phyloP scores from a whole-genome alignment of 345 rosid genomes.

The Eutrema yunnanense region DNA sequence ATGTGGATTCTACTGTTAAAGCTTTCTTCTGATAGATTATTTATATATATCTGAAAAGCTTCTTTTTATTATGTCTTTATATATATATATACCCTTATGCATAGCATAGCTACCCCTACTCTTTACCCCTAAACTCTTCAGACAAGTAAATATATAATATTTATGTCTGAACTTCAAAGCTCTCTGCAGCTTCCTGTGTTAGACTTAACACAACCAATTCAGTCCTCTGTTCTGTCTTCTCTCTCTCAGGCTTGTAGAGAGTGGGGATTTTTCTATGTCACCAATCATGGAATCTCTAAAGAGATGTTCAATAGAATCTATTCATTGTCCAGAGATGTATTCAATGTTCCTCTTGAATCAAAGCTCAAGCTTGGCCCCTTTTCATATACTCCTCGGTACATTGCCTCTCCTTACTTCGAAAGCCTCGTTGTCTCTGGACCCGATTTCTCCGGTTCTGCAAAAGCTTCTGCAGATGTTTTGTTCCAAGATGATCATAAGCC shows the following conservation, averaged over 20 bases:
- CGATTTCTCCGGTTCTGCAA: slow-evolving; percentile 52
- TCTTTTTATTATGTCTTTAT: background rate
- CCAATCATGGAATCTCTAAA: slow-evolving; percentile 59
- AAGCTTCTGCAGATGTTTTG: slow-evolving; percentile 47
- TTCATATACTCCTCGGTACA: slow-evolving; percentile 61
- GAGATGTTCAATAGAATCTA: slow-evolving; percentile 34
- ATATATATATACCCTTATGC: slow-evolving; percentile 11
- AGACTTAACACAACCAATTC: slow-evolving; percentile 51
- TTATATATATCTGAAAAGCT: background rate
- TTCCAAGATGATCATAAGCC: slow-evolving; percentile 36
- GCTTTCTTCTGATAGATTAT: background rate
- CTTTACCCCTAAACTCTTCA: background rate
- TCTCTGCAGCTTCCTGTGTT: slow-evolving; percentile 55
- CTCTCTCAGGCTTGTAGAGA: slow-evolving; percentile 60
- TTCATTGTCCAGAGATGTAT: slow-evolving; percentile 40
- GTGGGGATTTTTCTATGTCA: slow-evolving; percentile 70
- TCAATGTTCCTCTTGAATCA: slow-evolving; percentile 43
- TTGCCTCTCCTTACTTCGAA: slow-evolving; percentile 81
- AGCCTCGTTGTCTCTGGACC: slow-evolving; percentile 67
- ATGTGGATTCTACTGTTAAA: slow-evolving; percentile 1
- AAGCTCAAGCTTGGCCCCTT: slow-evolving; percentile 66
- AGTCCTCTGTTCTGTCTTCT: slow-evolving; percentile 35
- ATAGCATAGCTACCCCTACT: slow-evolving; percentile 20
- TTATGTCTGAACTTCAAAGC: slow-evolving; percentile 38
- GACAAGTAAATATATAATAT: background rate